Evolutionary conservation across 1,284 basidiomycete species (phyloP), one percentile per base, ranked within the genome.

Genomic region (Rhodotorula glutinis): DNA sequence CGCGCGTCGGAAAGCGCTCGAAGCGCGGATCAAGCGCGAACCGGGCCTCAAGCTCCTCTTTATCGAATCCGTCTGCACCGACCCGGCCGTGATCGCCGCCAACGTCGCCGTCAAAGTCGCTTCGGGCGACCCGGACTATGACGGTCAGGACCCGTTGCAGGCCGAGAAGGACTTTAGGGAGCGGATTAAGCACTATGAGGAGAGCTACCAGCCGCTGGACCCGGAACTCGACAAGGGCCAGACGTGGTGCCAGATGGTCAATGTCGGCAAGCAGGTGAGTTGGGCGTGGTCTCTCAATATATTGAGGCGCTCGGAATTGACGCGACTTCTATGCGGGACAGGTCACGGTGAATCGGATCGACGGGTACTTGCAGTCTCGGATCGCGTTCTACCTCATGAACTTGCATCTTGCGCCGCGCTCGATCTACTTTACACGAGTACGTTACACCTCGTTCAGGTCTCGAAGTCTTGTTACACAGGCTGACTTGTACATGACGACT

Each of bases 321-420:
- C 11, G 33, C 11, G 33, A 5, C 5, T 11, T 11, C 11, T 38
- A 11, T 11, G 33, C 33, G 33, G 33, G 33, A 38, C 33, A 74
- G 63, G 73, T 75, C 43, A 72, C 70, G 33, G 67, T 71, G 55
- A 76, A 75, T 61, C 63, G 66, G 17, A 75, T 76, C 53, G 77
- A 79, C 65, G 92, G 94, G 27, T 98, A 98, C 77, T 81, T 98
- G 67, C 92, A 96, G 78, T 92, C 90, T 82, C 88, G 96, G 46
- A 95, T 98, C 73, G 95, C 92, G 5, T 98, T 97, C 81, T 99
- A 96, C 80, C 83, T 98, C 66, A 98, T 97, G 94, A 98, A 98
- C 80, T 79, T 98, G 74, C 96, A 99, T 78, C 82, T 98, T 71
- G 96, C 97, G 76, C 95, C 96, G 19, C 84, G 96, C 68, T 92